These are phyloP conservation scores for Ilyonectria mors-panacis DNA, from an alignment of 2,329 filamentous ascomycete species.

Conservation along the genomic window DNA sequence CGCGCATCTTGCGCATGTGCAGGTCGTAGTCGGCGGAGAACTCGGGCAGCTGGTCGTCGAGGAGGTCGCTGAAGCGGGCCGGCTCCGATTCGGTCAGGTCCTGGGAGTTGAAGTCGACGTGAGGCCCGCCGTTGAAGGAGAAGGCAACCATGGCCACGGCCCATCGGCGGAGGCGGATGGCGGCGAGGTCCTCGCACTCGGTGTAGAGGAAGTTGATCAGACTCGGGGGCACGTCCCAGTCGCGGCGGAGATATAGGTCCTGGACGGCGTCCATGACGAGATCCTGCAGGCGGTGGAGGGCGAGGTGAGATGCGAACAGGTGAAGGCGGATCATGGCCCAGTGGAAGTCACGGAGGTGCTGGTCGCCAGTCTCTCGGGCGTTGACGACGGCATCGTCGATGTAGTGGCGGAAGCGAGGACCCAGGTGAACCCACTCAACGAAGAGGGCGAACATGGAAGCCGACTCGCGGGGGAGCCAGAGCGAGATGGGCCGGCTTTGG, in stretches of 20 bases:
- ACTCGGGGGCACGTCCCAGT: conserved; percentile 70
- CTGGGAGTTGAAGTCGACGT: conserved; percentile 49
- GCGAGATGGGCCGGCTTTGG: conserved; percentile 49
- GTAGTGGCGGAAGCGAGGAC: conserved; percentile 58
- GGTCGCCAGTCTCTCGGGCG: conserved; percentile 49
- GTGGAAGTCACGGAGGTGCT: conserved; percentile 60
- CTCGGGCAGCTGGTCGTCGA: conserved; percentile 60
- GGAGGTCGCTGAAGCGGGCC: conserved; percentile 59
- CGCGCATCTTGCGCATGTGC: conserved; percentile 67
- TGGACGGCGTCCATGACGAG: conserved; percentile 71
- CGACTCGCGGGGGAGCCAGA: conserved; percentile 63
- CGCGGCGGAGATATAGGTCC: conserved; percentile 70
- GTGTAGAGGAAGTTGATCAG: conserved; percentile 68
- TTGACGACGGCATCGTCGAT: conserved; percentile 59
- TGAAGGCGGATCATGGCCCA: conserved; percentile 71
- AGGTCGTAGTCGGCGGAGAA: conserved; percentile 66
- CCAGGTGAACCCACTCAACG: conserved; percentile 66
- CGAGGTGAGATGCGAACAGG: conserved; percentile 69
- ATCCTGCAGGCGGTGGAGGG: conserved; percentile 67
- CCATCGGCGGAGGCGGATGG: conserved; percentile 71
- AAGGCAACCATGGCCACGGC: conserved; percentile 74
- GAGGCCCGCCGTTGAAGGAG: conserved; percentile 59
- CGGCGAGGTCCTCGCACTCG: conserved; percentile 64
- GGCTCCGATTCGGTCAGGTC: conserved; percentile 49
- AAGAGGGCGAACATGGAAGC: conserved; percentile 69